Percentiles rank a stretch among this genome's conserved stretches.
Evolutionary conservation across 805 yeast genomes (phyloP).

Genomic region (Cyberlindnera petersonii): DNA sequence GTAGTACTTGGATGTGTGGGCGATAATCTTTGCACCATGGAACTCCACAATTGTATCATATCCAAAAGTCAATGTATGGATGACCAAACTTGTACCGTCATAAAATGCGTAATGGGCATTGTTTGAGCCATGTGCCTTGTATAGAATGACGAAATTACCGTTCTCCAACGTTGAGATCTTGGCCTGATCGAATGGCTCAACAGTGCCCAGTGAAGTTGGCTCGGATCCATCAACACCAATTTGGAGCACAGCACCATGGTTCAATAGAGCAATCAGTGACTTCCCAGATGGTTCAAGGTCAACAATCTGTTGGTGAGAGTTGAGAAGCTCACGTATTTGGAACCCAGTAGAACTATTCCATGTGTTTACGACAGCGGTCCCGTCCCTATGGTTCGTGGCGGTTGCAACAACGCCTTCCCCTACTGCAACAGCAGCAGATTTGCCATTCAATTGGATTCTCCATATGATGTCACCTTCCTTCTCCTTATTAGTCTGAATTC

Average conservation of each 20-base stretch:
- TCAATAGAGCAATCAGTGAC: slow-evolving; percentile 10
- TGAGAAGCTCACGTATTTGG: slow-evolving; percentile 12
- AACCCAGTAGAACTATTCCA: slow-evolving; percentile 21
- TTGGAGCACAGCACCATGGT: slow-evolving; percentile 15
- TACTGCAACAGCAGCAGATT: slow-evolving; percentile 1
- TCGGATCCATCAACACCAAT: background rate
- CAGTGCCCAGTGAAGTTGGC: slow-evolving; percentile 2
- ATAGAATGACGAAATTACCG: slow-evolving; percentile 17
- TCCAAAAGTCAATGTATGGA: slow-evolving; percentile 10
- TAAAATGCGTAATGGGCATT: slow-evolving; percentile 13
- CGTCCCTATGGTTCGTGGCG: slow-evolving; percentile 22
- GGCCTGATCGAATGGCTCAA: slow-evolving; percentile 9
- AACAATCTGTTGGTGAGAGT: slow-evolving; percentile 10
- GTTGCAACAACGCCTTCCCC: slow-evolving; percentile 11
- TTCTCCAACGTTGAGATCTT: slow-evolving; percentile 14
- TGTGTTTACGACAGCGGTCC: slow-evolving; percentile 20
- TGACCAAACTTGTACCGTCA: slow-evolving; percentile 12
- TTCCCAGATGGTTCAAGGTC: slow-evolving; percentile 1
- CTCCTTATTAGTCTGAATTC: too few relatives aligned
- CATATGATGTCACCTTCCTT: slow-evolving; percentile 34
- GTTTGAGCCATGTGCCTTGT: slow-evolving; percentile 6
- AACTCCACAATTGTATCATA: slow-evolving; percentile 21
- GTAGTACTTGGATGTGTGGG: slow-evolving; percentile 8
- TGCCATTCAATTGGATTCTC: slow-evolving; percentile 28
- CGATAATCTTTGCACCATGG: slow-evolving; percentile 25